phyloP scores from a whole-genome alignment of 192 early-diverging fungal species.

The Coemansia reversa region DNA sequence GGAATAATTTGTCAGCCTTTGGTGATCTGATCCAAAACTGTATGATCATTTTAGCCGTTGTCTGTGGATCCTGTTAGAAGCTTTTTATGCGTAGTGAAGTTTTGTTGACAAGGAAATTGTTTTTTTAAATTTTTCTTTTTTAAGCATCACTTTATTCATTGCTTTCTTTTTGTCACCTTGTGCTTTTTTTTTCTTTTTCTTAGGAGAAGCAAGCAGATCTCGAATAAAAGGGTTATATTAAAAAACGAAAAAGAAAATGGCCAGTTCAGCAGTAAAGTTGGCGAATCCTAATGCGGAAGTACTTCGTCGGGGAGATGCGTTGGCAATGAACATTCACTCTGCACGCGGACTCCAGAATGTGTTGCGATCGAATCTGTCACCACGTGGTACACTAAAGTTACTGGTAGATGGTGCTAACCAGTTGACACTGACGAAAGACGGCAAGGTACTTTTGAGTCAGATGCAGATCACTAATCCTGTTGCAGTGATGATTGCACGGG shows the following conservation, averaged over 20 bases:
- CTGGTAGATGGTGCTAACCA: conserved; percentile 94
- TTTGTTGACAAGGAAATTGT: conserved; percentile 1
- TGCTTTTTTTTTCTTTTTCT: not conserved
- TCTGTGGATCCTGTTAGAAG: not conserved
- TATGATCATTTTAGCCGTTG: no score
- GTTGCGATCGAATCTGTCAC: conserved; percentile 93
- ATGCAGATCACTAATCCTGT: conserved; percentile 99
- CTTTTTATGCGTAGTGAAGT: conserved; percentile 7
- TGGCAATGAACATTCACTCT: conserved; percentile 93
- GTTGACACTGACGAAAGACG: conserved; percentile 98
- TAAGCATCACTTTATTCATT: conserved; percentile 1
- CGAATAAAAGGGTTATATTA: not conserved
- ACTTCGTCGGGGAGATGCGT: conserved; percentile 94
- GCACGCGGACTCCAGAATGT: conserved; percentile 96
- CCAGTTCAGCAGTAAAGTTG: conserved; percentile 79
- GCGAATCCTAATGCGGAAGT: conserved; percentile 99
- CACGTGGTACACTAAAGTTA: conserved; percentile 99
- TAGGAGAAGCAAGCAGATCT: not conserved
- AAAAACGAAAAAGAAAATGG: conserved; percentile 19
- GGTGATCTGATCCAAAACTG: no score
- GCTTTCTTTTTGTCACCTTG: not conserved
- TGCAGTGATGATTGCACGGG: conserved; percentile 97
- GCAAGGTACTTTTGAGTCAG: conserved; percentile 96
- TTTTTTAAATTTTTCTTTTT: not conserved
- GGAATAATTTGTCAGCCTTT: no score